Evolutionary conservation across 441 rosid genomes (phyloP), one percentile per base, ranked within the genome.

Genomic region (Brassica hybrid): DNA sequence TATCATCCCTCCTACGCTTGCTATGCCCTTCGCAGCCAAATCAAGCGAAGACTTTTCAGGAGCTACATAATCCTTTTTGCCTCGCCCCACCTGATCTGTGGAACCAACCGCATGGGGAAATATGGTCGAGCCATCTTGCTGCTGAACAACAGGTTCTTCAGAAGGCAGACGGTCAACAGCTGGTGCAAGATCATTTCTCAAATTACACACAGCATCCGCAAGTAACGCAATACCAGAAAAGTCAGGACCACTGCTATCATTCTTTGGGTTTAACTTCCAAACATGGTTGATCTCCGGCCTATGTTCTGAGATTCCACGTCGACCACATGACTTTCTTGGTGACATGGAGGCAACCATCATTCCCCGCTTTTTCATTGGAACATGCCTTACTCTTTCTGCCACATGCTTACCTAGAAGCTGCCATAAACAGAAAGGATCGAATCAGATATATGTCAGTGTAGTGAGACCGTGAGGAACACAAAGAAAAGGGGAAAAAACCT

Each of bases 291-390:
- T 63, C 7, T 65, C 64, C 23, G 66, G 41, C 48, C 57, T 36
- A 54, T 41, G 74, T 67, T 71, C 67, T 79, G 83, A 50, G 74
- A 65, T 68, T 71, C 82, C 83, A 75, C 27, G 21, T 36, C 18
- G 72, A 1, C 65, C 73, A 70, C 60, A 70, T 12, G 79, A 32
- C 65, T 1, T 48, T 7, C 41, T 81, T 17, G 83, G 84, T 61
- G 90, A 77, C 2, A 58, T 72, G 48, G 86, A 78, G 61, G 43
- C 57, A 58, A 76, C 72, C 62, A 75, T 73, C 75, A 76, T 68
- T 75, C 85, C 82, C 64, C 89, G 79, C 65, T 89, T 89, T 83
- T 89, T 88, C 23, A 84, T 72, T 1, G 91, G 94, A 43, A 88
- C 84, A 48, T 81, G 78, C 71, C 80, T 87, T 62, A 79, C 65